Conservation (phyloP, 2,329 filamentous ascomycete genomes). For the Paraphaeosphaeria minitans region DNA sequence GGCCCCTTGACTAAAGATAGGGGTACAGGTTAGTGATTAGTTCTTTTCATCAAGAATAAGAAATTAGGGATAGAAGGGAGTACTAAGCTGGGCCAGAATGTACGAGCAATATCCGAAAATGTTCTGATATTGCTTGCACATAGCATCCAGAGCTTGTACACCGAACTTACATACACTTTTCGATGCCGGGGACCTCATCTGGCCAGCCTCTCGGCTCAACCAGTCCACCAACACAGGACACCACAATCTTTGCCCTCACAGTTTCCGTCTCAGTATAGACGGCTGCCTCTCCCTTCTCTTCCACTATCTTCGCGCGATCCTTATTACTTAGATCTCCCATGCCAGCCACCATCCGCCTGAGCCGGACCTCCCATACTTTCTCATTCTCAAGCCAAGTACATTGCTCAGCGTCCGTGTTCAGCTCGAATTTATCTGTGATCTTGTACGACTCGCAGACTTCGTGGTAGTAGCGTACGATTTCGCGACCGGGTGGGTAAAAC, state of each 20-base stretch:
- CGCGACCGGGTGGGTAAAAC: slow-evolving; percentile 54
- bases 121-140: no score
- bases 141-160: no score
- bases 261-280: slow-evolving; percentile 59
- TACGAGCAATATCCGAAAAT: no score
- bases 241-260: slow-evolving; percentile 60
- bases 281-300: slow-evolving; percentile 51
- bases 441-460: slow-evolving; percentile 59
- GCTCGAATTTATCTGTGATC: slow-evolving; percentile 62
- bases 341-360: slow-evolving; percentile 58
- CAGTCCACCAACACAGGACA: slow-evolving; percentile 61
- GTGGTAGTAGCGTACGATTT: slow-evolving; percentile 59
- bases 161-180: no score
- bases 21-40: no score
- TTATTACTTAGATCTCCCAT: slow-evolving; percentile 58
- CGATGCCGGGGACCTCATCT: slow-evolving; percentile 57
- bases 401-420: slow-evolving; percentile 62
- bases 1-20: slow-evolving; percentile 60
- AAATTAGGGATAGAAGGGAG: no score
- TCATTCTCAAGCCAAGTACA: slow-evolving; percentile 60
- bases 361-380: slow-evolving; percentile 60
- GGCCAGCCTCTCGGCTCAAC: slow-evolving; percentile 61
- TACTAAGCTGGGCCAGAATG: no score
- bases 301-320: slow-evolving; percentile 52
- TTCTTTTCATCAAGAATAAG: no score